phyloP scores from a whole-genome alignment of 2,329 filamentous ascomycete species.

The Xylariaceae sp. region DNA sequence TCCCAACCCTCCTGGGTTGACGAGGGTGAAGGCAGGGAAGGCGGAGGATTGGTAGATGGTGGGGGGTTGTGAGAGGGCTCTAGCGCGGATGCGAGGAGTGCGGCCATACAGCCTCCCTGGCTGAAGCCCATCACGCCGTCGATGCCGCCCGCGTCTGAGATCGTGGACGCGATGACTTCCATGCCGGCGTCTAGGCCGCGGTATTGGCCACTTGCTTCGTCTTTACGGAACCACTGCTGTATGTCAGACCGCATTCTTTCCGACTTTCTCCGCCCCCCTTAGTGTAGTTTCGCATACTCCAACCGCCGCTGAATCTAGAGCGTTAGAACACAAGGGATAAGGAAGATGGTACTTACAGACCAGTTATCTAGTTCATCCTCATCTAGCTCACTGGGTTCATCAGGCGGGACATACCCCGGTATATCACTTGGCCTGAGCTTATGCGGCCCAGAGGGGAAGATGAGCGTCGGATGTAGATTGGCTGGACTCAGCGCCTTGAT shows the following conservation, averaged over 20 bases:
- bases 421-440: constrained; percentile 62
- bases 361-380: constrained; percentile 60
- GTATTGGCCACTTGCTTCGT: constrained; percentile 63
- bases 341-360: constrained; percentile 37
- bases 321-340: background rate
- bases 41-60: constrained; percentile 4
- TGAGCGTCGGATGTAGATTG: constrained; percentile 49
- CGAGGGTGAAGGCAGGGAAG: constrained; percentile 17
- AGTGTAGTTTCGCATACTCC: background rate
- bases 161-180: constrained; percentile 53
- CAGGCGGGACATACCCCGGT: constrained; percentile 57
- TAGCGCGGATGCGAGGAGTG: constrained; percentile 67
- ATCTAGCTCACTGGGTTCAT: constrained; percentile 34
- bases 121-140: constrained; percentile 80
- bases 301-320: no score
- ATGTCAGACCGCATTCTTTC: no score
- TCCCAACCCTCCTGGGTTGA: constrained; percentile 15
- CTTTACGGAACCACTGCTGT: constrained; percentile 66
- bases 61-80: constrained; percentile 45
- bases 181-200: constrained; percentile 67
- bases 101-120: constrained; percentile 71
- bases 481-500: constrained; percentile 63
- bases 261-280: background rate
- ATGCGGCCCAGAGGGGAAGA: constrained; percentile 68
- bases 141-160: constrained; percentile 62